Base-by-base conservation (phyloP, 2,329 filamentous ascomycete genomes). In the Xylaria sp. region DNA sequence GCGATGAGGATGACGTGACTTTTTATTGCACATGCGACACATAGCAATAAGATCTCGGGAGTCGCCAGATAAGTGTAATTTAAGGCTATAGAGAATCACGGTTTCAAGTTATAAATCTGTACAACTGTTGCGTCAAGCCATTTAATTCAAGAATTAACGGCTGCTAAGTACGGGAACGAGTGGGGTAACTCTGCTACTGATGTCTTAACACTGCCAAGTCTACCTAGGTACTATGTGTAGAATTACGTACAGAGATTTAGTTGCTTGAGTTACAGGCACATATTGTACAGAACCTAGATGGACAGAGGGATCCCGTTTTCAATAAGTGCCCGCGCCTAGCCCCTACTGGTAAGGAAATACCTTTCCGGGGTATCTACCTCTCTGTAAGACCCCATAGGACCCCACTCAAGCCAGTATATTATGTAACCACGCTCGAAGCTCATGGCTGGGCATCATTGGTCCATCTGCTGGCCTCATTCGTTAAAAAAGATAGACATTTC, bases 1-100 rank as follows among this genome's bases (percentile, higher is more conserved):
- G 67, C 52, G 52, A 66, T 20, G 18, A 58, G 20, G n/a, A 62
- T 66, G 62, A 62, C 33, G 43, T 62, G 56, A 61, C 25, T 12
- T 48, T 65, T 46, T 46, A 57, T 60, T 61, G 49, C 49, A 48
- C 60, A 60, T 56, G 62, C 56, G 52, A 57, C 48, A 57, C 49
- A 51, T 41, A 18, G 25, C 20, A 56, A 49, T 49, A 33, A 60
- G 25, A 60, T 60, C 58, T 31, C 39, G 48, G 55, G 36, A 55
- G n/a, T 25, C 33, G 20, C 23, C 39, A 13, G 6, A n/a, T 6
- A 36, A 15, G 20, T 33, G 59, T 20, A 36, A 20, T 1, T 46
- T 15, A 46, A 25, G 28, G 8, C 31, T 18, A n/a, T 31, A 51
- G 31, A 58, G 20, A 20, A 39, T 62, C 51, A 36, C 39, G n/a